A percentile compares a stretch with the other conserved stretches of the same genome.
Evolutionary conservation across 2,329 filamentous ascomycete genomes (phyloP).

Genomic region (Arthrobotrys musiformis): DNA sequence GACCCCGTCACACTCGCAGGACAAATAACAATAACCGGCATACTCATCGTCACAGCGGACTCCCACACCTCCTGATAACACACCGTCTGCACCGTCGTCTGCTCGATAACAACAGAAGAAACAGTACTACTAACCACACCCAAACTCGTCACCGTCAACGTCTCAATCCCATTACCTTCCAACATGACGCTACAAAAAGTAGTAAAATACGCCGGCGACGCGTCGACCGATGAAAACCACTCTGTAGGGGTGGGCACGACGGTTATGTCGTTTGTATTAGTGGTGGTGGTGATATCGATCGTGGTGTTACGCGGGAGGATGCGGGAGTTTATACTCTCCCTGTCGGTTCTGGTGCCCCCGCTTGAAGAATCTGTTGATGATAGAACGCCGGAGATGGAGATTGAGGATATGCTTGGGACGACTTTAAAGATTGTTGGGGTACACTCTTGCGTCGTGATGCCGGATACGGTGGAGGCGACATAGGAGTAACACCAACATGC

Average conservation of each 20-base stretch:
- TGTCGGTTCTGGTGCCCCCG: not conserved
- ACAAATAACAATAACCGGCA: constrained; percentile 31
- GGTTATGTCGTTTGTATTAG: constrained; percentile 7
- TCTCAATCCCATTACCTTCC: constrained; percentile 5
- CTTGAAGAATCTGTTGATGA: not conserved
- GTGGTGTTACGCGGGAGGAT: constrained; percentile 2
- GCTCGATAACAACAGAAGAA: not conserved
- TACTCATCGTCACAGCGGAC: constrained; percentile 18
- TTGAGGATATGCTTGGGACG: constrained; percentile 38
- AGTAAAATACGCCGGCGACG: constrained; percentile 2
- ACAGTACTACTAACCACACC: constrained; percentile 2
- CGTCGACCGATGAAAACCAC: not conserved
- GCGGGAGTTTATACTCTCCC: constrained; percentile 1
- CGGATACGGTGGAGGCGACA: constrained; percentile 14
- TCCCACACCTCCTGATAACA: constrained; percentile 33
- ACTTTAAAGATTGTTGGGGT: constrained; percentile 21
- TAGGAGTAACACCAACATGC: constrained; percentile 49
- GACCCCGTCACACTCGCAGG: constrained; percentile 14
- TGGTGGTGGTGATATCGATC: not conserved
- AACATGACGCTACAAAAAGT: constrained; percentile 7
- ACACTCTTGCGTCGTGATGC: constrained; percentile 15
- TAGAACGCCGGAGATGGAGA: constrained; percentile 29
- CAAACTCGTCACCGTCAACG: constrained; percentile 21
- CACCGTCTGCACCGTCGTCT: constrained; percentile 40
- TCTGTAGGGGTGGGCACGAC: constrained; percentile 30